phyloP scores from a whole-genome alignment of 768 basidiomycete genomes.

The Erythrobasidium yunnanense region DNA sequence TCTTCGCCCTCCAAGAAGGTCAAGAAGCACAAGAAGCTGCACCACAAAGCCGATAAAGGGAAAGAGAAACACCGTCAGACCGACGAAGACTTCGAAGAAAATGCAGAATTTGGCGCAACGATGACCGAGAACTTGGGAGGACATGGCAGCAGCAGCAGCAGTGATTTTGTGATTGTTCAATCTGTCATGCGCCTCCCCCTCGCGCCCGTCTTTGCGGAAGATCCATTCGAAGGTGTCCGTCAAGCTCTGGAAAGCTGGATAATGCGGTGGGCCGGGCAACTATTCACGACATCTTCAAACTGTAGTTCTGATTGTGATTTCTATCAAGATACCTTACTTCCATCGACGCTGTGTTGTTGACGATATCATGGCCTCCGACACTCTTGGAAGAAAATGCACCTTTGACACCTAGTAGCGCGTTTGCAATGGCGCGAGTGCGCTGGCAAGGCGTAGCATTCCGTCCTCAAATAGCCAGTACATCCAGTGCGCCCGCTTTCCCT shows the following conservation, averaged over 20 bases:
- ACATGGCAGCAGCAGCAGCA: not conserved
- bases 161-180: constrained; percentile 35
- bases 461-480: constrained; percentile 42
- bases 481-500: constrained; percentile 37
- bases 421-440: constrained; percentile 42
- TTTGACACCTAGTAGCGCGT: constrained; percentile 36
- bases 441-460: constrained; percentile 44
- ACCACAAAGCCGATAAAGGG: not conserved
- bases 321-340: constrained; percentile 43
- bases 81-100: not conserved
- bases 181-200: constrained; percentile 35
- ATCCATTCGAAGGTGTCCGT: constrained; percentile 42
- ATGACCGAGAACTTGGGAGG: not conserved
- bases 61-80: not conserved
- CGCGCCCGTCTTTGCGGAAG: constrained; percentile 36
- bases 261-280: constrained; percentile 42
- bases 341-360: constrained; percentile 43
- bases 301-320: not conserved
- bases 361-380: constrained; percentile 39
- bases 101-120: not conserved
- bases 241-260: constrained; percentile 45
- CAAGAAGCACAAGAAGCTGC: constrained; percentile 1
- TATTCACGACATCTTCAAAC: not conserved
- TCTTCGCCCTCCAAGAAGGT: not conserved
- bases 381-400: constrained; percentile 39